Evolutionary conservation across 306 rosid genomes (phyloP), one percentile per base, ranked within the genome.

Genomic region (Canavalia ensiformis): DNA sequence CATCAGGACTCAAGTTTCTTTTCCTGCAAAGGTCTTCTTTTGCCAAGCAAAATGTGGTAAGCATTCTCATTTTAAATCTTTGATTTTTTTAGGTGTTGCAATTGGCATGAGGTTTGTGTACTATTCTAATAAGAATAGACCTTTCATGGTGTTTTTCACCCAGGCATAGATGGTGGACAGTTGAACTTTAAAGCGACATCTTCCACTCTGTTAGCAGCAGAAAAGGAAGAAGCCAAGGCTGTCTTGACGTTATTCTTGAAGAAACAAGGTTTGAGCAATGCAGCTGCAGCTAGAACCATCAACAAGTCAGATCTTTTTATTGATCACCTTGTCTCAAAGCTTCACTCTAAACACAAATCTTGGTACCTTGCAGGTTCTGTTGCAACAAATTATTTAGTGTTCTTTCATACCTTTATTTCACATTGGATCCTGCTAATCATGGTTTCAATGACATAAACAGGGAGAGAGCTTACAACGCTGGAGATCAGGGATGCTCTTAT

Each of bases 161-260:
- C 89, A 52, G 91, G 86, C 75, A 59, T 78, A 84, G 83, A 92
- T 37, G 90, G 91, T 37, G 90, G 91, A 50, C 83, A 92, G 0
- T 84, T 81, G 52, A 88, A 78, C 86, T 10, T 77, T 35, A 88
- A 82, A 77, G 58, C 74, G 65, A 84, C 90, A 64, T 63, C 95
- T 81, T 87, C 93, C 12, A 86, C 91, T 62, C 86, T 93, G 75
- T 86, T 95, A 81, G 91, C 83, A 31, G 98, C 97, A 54, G 99
- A 93, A 86, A 95, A 91, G 85, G 99, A 93, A 88, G 99, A 93
- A 88, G 95, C 99, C 72, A 95, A 86, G 82, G 99, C 97, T 66
- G 95, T 93, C 46, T 79, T 95, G 63, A 85, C 89, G 76, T 81
- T 93, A 88, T 93, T 93, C 88, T 79, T 95, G 83, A 95, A 90